Conservation (phyloP, 2,329 filamentous ascomycete genomes). For the Fusarium multiceps region DNA sequence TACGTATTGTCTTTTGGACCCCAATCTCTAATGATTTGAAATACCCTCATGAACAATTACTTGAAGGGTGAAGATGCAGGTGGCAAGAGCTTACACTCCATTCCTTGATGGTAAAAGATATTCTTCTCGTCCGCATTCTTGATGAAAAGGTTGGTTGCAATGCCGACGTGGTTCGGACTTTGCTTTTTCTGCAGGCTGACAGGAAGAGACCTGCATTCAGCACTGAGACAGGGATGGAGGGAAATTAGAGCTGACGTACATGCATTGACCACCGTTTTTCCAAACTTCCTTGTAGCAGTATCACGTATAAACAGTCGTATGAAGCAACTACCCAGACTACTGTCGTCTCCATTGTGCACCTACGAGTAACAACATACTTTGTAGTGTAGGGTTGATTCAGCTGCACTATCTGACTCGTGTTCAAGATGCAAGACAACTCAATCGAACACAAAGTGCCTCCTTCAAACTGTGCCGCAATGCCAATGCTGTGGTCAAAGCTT, state of each 20-base stretch:
- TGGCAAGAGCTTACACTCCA: not conserved
- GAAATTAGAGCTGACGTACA: conserved; percentile 9
- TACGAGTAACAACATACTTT: too few relatives aligned
- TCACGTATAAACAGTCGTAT: too few relatives aligned
- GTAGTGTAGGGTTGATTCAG: too few relatives aligned
- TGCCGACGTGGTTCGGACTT: not conserved
- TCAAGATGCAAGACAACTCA: too few relatives aligned
- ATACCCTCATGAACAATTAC: not conserved
- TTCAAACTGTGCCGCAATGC: too few relatives aligned
- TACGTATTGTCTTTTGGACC: not conserved
- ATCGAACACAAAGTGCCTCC: too few relatives aligned
- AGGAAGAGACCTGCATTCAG: not conserved
- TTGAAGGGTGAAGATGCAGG: not conserved
- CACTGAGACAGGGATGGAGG: not conserved
- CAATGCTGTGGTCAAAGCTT: too few relatives aligned
- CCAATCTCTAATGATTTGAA: not conserved
- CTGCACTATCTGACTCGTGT: too few relatives aligned
- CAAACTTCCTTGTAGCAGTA: not conserved
- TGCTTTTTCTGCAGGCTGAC: not conserved
- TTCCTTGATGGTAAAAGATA: not conserved
- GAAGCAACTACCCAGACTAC: too few relatives aligned
- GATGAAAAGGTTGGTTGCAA: not conserved
- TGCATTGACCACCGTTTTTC: not conserved
- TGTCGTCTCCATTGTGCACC: too few relatives aligned
- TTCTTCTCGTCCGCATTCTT: not conserved